A percentile compares a stretch with the other conserved stretches of the same genome.
Evolutionary conservation across 2,329 filamentous ascomycete species (phyloP).

Genomic region (Cryphonectria parasitica): DNA sequence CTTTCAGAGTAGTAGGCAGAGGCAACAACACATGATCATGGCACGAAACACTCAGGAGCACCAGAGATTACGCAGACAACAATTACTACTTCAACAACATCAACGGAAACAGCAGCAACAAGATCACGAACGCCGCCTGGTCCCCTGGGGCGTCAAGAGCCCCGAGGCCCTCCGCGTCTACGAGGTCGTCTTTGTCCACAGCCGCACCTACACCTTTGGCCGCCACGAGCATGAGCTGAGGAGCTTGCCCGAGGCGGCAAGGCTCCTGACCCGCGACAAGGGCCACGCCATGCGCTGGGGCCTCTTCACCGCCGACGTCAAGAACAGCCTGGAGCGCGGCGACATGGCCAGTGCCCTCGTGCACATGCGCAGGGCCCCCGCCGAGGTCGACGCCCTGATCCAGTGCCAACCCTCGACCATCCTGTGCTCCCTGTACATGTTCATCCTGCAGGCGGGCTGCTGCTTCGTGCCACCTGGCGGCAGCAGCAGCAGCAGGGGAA

Average conservation of each 20-base stretch:
- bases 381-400: slow-evolving; percentile 17
- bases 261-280: slow-evolving; percentile 3
- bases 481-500: not conserved
- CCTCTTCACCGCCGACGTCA: not conserved
- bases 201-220: slow-evolving; percentile 15
- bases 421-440: slow-evolving; percentile 16
- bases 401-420: slow-evolving; percentile 6
- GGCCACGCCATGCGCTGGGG: slow-evolving; percentile 13
- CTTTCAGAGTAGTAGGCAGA: not conserved
- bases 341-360: slow-evolving; percentile 14
- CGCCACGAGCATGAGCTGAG: not conserved
- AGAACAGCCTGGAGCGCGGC: not conserved
- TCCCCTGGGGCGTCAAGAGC: not conserved
- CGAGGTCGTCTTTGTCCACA: slow-evolving; percentile 18
- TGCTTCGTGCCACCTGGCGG: not conserved
- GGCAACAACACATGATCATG: not conserved
- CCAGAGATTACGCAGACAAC: not conserved
- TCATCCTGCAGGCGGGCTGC: slow-evolving; percentile 12
- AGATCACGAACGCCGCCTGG: not conserved
- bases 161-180: slow-evolving; percentile 11
- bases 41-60: not conserved
- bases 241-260: slow-evolving; percentile 6
- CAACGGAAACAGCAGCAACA: not conserved
- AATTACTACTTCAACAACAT: not conserved
- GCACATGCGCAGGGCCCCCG: slow-evolving; percentile 10